Base-by-base conservation (phyloP, 345 rosid genomes). In the Theobroma cacao region DNA sequence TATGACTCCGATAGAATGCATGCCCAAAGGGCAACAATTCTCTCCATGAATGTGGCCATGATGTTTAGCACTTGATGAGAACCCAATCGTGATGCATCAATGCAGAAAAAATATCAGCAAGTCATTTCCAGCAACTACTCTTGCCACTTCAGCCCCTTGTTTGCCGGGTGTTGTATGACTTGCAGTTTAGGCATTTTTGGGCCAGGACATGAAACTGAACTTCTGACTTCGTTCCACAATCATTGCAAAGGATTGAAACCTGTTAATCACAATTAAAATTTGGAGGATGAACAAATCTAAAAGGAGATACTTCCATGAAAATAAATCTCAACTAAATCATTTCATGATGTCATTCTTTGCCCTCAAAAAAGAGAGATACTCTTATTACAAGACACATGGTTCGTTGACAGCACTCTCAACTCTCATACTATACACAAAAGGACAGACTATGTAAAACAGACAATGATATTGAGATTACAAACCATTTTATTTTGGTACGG, bases 211-310 rank as follows among this genome's bases (percentile, higher is more conserved):
- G 98, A 80, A 78, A 93, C 48, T 80, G 88, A 4, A 90, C 98
- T 34, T 86, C 78, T 2, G 94, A 87, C 31, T 81, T 88, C 34
- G 73, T 87, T 48, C 88, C 95, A 14, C 98, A 94, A 70, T 94
- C 98, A 62, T 91, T 94, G 83, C 98, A 94, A 8, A 94, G 94
- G 74, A 94, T 94, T 84, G 87, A 81, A 20, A 94, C 97, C 98
- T 92, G 90, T 76, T 1, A 53, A 72, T 41, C 38, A 20, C 14
- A 59, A 63, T 4, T 33, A 7, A 20, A 31, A 50, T 47, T 7
- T 34, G 8, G 38, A 76, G 34, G 34, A 18, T 2, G 1, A 38
- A 31, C 7, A 4, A 30, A 31, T 17, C 30, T 28, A 5, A 12
- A 7, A 45, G 26, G 4, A 45, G 20, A 4, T 28, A 7, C 38